Evolutionary conservation across 352 stramenopile species (phyloP).

Genomic region (Phytophthora parvispora): DNA sequence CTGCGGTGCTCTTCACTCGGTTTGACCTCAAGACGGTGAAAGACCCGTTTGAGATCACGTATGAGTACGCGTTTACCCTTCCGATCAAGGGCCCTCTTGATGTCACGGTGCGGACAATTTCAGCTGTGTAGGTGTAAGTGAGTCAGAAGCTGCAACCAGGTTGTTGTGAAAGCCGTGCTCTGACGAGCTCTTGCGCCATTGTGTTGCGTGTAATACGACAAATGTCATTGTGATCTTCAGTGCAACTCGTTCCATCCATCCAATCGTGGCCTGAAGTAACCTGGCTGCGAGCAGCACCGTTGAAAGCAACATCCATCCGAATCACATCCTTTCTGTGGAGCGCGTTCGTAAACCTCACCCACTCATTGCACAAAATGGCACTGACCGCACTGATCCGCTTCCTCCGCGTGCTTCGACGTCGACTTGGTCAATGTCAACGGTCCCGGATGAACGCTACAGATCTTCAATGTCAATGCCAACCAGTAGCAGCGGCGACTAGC

Average conservation of each 20-base stretch:
- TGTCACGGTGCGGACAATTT: constrained; percentile 1
- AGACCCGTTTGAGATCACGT: constrained; percentile 35
- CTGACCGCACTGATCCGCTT: constrained; percentile 9
- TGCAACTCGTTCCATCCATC: background rate
- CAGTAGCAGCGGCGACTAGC: background rate
- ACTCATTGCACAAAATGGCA: constrained; percentile 11
- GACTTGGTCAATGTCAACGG: constrained; percentile 19
- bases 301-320: background rate
- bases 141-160: background rate
- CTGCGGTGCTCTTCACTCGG: constrained; percentile 42
- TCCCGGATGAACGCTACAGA: constrained; percentile 4
- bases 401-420: constrained; percentile 9
- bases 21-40: constrained; percentile 45
- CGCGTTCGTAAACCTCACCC: no score
- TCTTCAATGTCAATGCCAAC: constrained; percentile 2
- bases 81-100: constrained; percentile 28
- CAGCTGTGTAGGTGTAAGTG: background rate
- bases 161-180: no score
- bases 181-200: no score
- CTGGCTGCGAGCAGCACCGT: background rate
- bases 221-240: background rate
- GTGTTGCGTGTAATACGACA: no score
- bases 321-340: background rate
- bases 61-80: constrained; percentile 30
- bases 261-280: background rate